These are phyloP conservation scores for Phytophthora pini DNA, from an alignment of 352 stramenopile species.

Conservation along the genomic window DNA sequence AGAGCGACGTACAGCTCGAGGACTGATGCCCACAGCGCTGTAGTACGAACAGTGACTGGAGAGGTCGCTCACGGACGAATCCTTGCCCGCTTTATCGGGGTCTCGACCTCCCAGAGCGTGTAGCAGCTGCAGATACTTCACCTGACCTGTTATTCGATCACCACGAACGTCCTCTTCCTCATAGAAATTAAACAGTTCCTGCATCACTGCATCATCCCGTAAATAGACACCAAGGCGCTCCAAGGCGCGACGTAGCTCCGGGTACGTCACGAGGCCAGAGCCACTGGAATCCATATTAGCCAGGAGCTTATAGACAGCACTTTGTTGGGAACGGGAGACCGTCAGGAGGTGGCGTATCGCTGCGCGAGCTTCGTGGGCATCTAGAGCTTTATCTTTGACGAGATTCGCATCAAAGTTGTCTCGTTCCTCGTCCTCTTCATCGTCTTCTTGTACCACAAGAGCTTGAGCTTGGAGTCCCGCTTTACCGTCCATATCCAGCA, in stretches of 20 bases:
- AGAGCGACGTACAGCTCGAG: slow-evolving; percentile 44
- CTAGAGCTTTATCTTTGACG: slow-evolving; percentile 21
- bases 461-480: slow-evolving; percentile 55
- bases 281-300: slow-evolving; percentile 62
- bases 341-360: slow-evolving; percentile 65
- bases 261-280: slow-evolving; percentile 59
- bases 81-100: slow-evolving; percentile 52
- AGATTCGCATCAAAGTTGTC: slow-evolving; percentile 32
- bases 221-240: slow-evolving; percentile 61
- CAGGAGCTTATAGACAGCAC: slow-evolving; percentile 67
- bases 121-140: slow-evolving; percentile 74
- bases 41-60: slow-evolving; percentile 86
- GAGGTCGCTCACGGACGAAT: slow-evolving; percentile 70
- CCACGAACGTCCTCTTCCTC: slow-evolving; percentile 65
- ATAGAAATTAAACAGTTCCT: slow-evolving; percentile 53
- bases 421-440: slow-evolving; percentile 32
- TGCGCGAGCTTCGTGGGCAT: slow-evolving; percentile 56
- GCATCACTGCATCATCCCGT: slow-evolving; percentile 40
- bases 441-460: slow-evolving; percentile 70
- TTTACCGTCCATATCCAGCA: slow-evolving; percentile 68
- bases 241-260: slow-evolving; percentile 65
- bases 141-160: slow-evolving; percentile 41
- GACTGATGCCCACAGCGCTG: slow-evolving; percentile 71
- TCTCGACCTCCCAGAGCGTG: slow-evolving; percentile 70
- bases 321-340: slow-evolving; percentile 47